Evolutionary conservation across 1,284 basidiomycete species (phyloP), one percentile per base, ranked within the genome.

Genomic region (Rhizopogon parksii): DNA sequence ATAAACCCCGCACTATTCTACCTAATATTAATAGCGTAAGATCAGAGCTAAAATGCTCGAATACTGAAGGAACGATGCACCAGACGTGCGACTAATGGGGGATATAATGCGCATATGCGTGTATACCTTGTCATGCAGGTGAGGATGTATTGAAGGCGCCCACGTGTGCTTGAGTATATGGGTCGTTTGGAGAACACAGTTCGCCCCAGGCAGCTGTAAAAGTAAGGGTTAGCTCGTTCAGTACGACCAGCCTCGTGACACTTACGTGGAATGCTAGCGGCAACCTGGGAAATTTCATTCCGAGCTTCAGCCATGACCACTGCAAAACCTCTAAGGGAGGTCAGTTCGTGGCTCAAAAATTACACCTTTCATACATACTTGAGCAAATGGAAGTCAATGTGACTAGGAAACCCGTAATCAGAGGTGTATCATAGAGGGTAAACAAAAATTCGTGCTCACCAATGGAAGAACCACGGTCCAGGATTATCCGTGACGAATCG

Each of bases 391-490:
- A 55, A 68, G 43, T 65, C 62, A 25, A 69, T 64, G 46, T 65
- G 67, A 38, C 66, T 68, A 17, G 42, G 2, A 2, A 52, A 39
- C 6, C 56, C 35, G 52, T 40, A 30, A 6, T 8, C 5, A 25
- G 34, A 12, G 27, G 15, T 17, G 17, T 32, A 19, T 14, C 17
- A 43, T 43, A 30, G 17, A 19, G 19, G n/a, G 12, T 34, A 30
- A 25, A 49, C 32, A 3, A 19, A 27, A 24, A 39, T 35, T 4
- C 4, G 12, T 39, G 39, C 62, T 47, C 9, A 65, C 67, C 66
- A 67, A 45, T 68, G 65, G 15, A 68, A 32, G 40, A 67, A 60
- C 63, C 63, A 67, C 2, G 63, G 65, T 9, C 63, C 66, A 3
- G 61, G 53, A 36, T 65, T 65, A 48, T 59, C 46, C n/a, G 64